Evolutionary conservation across 345 rosid genomes (phyloP).

Genomic region (Euphorbia pulcherrima): DNA sequence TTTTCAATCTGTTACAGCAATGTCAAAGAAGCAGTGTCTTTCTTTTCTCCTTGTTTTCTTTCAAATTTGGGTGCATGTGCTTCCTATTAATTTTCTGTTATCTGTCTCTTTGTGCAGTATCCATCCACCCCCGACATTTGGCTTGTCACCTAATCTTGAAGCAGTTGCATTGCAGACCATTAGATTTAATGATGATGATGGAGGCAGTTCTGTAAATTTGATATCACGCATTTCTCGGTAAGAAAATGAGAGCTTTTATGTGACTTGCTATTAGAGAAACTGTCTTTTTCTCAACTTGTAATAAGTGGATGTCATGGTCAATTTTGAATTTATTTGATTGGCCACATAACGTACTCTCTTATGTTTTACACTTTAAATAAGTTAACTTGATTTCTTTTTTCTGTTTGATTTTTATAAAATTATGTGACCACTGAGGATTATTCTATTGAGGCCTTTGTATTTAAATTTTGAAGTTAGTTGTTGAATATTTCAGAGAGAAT

Average conservation of each 20-base stretch:
- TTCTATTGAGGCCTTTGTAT: no score
- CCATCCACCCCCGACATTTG: constrained; percentile 95
- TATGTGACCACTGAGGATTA: background rate
- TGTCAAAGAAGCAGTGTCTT: no score
- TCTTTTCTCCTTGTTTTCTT: background rate
- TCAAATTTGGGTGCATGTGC: background rate
- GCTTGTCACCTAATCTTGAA: constrained; percentile 76
- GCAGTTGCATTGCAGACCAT: constrained; percentile 46
- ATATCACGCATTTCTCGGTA: constrained; percentile 34
- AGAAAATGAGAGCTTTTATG: constrained; percentile 9
- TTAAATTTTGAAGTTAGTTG: background rate
- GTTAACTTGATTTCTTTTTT: background rate
- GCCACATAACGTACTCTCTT: no score
- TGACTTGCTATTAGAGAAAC: no score
- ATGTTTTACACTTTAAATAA: no score
- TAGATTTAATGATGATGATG: constrained; percentile 53
- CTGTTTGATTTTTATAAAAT: background rate
- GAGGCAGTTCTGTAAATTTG: constrained; percentile 51
- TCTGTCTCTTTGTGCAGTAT: constrained; percentile 36
- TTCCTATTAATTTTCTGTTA: constrained; percentile 17
- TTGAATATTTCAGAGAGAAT: background rate
- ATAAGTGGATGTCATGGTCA: no score
- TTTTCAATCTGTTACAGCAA: constrained; percentile 3
- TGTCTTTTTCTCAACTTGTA: constrained; percentile 1
- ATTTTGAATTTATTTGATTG: background rate